Evolutionary conservation across 495 filamentous ascomycete genomes (phyloP).

Genomic region (Lophium mytilinum): DNA sequence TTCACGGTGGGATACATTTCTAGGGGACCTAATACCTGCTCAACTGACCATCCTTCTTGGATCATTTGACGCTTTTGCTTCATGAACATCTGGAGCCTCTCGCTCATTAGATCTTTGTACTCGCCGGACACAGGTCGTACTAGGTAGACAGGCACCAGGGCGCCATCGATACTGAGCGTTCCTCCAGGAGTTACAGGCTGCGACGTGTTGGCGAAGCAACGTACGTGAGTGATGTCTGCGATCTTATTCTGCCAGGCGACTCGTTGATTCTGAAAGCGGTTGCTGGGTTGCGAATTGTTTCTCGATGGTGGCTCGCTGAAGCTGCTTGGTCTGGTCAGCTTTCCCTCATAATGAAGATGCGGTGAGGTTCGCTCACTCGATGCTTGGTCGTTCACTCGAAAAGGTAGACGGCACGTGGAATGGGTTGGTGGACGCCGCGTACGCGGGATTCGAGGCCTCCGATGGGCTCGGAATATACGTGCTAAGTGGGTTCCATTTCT

Average conservation of each 20-base stretch:
- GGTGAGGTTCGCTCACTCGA: not conserved
- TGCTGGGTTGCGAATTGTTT: too few species aligned
- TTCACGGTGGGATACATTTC: not conserved
- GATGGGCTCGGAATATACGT: too few species aligned
- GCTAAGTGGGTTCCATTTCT: too few species aligned
- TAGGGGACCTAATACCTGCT: not conserved
- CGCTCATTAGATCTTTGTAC: not conserved
- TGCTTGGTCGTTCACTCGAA: not conserved
- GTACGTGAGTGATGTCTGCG: not conserved
- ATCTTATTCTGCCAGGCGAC: too few species aligned
- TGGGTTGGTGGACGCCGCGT: too few species aligned
- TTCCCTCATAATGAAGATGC: not conserved
- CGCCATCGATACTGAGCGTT: not conserved
- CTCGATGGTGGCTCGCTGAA: too few species aligned
- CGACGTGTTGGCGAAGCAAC: not conserved
- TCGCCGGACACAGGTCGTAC: not conserved
- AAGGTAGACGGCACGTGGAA: too few species aligned
- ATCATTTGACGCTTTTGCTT: not conserved
- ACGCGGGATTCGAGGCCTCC: too few species aligned
- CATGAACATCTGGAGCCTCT: not conserved
- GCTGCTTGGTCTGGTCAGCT: not conserved
- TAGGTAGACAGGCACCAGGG: not conserved
- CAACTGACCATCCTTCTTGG: constrained; percentile 1
- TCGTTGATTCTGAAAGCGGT: too few species aligned
- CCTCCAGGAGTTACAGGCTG: not conserved